Evolutionary conservation across 2,329 filamentous ascomycete species (phyloP).

Genomic region (Aschersonia sp.): DNA sequence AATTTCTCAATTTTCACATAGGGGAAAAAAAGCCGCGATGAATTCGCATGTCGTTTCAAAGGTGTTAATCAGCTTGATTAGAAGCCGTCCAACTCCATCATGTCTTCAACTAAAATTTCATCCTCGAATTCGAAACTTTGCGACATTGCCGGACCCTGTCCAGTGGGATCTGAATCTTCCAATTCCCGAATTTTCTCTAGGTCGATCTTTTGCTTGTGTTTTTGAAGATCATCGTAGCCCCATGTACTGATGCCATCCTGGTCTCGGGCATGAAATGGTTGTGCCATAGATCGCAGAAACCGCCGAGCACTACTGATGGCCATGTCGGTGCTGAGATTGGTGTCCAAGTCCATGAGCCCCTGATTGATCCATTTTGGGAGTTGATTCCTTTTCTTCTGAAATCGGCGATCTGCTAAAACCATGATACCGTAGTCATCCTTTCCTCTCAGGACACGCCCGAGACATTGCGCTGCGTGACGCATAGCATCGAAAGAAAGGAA

Average conservation of each 20-base stretch:
- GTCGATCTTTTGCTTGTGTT: slow-evolving; percentile 62
- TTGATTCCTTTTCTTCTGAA: slow-evolving; percentile 80
- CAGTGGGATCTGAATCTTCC: slow-evolving; percentile 22
- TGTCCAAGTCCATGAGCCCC: slow-evolving; percentile 69
- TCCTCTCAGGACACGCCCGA: slow-evolving; percentile 84
- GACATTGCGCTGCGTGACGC: slow-evolving; percentile 94
- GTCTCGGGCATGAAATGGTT: slow-evolving; percentile 68
- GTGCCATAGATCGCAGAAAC: slow-evolving; percentile 83
- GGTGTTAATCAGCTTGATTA: slow-evolving; percentile 3
- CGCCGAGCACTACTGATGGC: slow-evolving; percentile 77
- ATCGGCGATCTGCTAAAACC: slow-evolving; percentile 88
- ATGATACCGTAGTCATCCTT: slow-evolving; percentile 99
- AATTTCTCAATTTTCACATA: not conserved
- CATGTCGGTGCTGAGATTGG: slow-evolving; percentile 91
- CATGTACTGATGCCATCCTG: slow-evolving; percentile 91
- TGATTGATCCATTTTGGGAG: slow-evolving; percentile 95
- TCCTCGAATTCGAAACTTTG: slow-evolving; percentile 38
- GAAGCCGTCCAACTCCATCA: slow-evolving; percentile 36
- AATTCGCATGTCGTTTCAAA: too few relatives aligned
- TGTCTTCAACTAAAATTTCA: slow-evolving; percentile 35
- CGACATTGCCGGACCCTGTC: slow-evolving; percentile 4
- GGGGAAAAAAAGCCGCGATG: not conserved
- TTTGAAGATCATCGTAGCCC: slow-evolving; percentile 65
- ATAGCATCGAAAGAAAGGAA: slow-evolving; percentile 98
- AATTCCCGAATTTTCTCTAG: slow-evolving; percentile 52